A percentile compares a stretch with the other conserved stretches of the same genome.
phyloP scores from a whole-genome alignment of 2,329 filamentous ascomycete species.

The Trichothecium roseum region DNA sequence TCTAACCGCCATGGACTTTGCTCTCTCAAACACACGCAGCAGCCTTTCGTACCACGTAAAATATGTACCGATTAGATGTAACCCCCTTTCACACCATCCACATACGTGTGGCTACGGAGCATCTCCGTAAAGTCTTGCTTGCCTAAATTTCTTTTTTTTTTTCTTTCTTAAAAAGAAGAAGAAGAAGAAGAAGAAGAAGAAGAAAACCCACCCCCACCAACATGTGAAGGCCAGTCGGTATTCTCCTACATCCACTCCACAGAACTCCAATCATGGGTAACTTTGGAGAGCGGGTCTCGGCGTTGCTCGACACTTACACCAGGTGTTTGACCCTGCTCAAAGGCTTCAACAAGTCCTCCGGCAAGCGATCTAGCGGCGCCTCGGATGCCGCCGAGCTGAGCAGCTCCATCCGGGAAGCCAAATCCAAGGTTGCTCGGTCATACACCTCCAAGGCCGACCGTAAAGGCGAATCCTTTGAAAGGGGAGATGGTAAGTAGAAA shows the following conservation, averaged over 20 bases:
- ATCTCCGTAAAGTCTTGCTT: too few relatives aligned
- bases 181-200: too few relatives aligned
- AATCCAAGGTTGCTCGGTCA: conserved; percentile 26
- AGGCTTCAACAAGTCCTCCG: conserved; percentile 13
- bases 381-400: conserved; percentile 1
- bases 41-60: too few relatives aligned
- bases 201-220: too few relatives aligned
- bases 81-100: too few relatives aligned
- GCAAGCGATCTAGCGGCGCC: conserved; percentile 12
- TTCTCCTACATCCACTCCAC: not conserved
- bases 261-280: conserved; percentile 18
- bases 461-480: conserved; percentile 29
- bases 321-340: conserved; percentile 33
- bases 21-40: too few relatives aligned
- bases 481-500: conserved; percentile 34
- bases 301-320: conserved; percentile 36
- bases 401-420: conserved; percentile 8
- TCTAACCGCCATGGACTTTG: too few relatives aligned
- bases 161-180: too few relatives aligned
- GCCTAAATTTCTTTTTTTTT: too few relatives aligned
- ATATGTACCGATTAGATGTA: too few relatives aligned
- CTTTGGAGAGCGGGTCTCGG: conserved; percentile 32
- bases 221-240: too few relatives aligned
- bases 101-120: too few relatives aligned
- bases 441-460: conserved; percentile 31